phyloP scores from a whole-genome alignment of 2,329 filamentous ascomycete genomes.

The Penicillium sp. region DNA sequence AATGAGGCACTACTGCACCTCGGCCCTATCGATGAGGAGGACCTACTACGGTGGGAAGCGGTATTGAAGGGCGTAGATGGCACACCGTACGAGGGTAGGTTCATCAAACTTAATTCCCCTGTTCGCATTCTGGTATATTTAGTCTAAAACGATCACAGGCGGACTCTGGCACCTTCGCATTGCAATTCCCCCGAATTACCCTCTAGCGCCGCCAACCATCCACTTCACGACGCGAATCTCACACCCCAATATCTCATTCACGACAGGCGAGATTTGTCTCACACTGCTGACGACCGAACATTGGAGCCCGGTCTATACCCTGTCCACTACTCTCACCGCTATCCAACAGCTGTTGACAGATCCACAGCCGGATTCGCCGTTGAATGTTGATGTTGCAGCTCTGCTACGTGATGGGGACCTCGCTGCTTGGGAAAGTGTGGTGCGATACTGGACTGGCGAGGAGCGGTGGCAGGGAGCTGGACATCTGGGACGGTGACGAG shows the following conservation, averaged over 20 bases:
- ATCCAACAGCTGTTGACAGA: constrained; percentile 49
- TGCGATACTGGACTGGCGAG: constrained; percentile 49
- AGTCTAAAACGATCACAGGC: constrained; percentile 38
- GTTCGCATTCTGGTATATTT: not conserved
- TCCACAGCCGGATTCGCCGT: constrained; percentile 47
- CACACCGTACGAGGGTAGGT: constrained; percentile 59
- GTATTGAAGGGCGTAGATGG: constrained; percentile 59
- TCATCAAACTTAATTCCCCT: not conserved
- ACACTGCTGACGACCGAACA: constrained; percentile 71
- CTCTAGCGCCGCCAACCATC: constrained; percentile 72
- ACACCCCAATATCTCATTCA: constrained; percentile 75
- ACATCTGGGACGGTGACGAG: constrained; percentile 12
- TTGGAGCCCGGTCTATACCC: constrained; percentile 84
- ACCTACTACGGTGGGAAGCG: constrained; percentile 60
- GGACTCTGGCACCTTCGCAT: constrained; percentile 85
- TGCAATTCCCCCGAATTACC: constrained; percentile 73
- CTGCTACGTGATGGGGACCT: constrained; percentile 47
- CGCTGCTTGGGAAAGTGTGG: constrained; percentile 47
- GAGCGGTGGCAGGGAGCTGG: constrained; percentile 45
- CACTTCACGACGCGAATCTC: constrained; percentile 79
- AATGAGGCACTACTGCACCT: constrained; percentile 58
- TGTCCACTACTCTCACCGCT: constrained; percentile 52
- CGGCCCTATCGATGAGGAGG: constrained; percentile 56
- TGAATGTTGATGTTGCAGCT: constrained; percentile 51
- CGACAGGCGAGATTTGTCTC: constrained; percentile 87